Conservation (phyloP, 2,329 filamentous ascomycete genomes). For the Botrytis aclada region DNA sequence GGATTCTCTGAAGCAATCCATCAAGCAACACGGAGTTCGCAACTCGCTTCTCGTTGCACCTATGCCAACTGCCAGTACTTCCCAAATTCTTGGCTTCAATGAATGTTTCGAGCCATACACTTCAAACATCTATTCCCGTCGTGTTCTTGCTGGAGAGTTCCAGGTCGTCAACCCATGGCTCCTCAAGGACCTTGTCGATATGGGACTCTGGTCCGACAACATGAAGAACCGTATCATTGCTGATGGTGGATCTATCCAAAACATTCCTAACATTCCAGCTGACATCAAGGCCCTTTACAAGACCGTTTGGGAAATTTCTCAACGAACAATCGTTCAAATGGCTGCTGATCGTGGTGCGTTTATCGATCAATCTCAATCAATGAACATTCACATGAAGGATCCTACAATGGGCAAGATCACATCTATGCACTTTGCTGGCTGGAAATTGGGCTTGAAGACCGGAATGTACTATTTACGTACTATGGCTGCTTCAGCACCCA, state of each 20-base stretch:
- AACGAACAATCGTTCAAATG: constrained; percentile 95
- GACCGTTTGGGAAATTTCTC: constrained; percentile 99
- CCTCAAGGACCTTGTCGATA: constrained; percentile 94
- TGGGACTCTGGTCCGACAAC: constrained; percentile 97
- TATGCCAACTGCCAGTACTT: constrained; percentile 97
- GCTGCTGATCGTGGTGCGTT: constrained; percentile 96
- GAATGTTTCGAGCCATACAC: constrained; percentile 99
- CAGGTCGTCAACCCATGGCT: constrained; percentile 99
- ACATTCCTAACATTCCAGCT: constrained; percentile 91
- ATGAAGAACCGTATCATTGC: constrained; percentile 99
- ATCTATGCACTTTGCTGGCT: constrained; percentile 98
- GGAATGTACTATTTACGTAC: constrained; percentile 99
- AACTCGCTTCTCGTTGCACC: constrained; percentile 94
- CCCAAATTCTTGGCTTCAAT: constrained; percentile 97
- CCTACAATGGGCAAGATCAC: constrained; percentile 99
- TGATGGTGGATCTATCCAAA: constrained; percentile 92
- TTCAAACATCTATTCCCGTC: constrained; percentile 98
- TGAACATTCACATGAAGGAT: constrained; percentile 99
- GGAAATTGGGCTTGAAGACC: constrained; percentile 99
- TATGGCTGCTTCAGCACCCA: constrained; percentile 92
- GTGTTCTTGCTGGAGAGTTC: constrained; percentile 97
- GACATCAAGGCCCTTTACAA: constrained; percentile 98
- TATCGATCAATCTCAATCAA: constrained; percentile 97
- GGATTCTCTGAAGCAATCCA: constrained; percentile 81
- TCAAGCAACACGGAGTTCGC: constrained; percentile 88